phyloP scores from a whole-genome alignment of 2,329 filamentous ascomycete species.

The Beauveria brongniartii region DNA sequence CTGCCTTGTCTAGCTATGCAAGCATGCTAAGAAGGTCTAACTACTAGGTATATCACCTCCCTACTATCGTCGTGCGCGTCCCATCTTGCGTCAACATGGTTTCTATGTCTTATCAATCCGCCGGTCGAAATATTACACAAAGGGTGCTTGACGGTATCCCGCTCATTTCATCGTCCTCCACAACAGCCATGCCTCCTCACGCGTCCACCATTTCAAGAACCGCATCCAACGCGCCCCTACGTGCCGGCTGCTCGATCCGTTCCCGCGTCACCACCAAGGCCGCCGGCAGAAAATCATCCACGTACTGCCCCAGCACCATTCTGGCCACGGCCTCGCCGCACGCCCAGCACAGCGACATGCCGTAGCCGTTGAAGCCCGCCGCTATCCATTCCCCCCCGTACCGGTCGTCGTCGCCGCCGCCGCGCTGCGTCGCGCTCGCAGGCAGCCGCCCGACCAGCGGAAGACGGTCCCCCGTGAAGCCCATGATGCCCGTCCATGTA shows the following conservation, averaged over 20 bases:
- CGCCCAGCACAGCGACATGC: constrained; percentile 40
- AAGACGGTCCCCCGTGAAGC: constrained; percentile 34
- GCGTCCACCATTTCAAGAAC: not conserved
- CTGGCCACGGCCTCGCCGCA: constrained; percentile 27
- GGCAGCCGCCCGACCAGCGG: constrained; percentile 40
- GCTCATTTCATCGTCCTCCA: not conserved
- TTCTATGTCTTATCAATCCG: too few relatives aligned
- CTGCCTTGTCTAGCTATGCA: not conserved
- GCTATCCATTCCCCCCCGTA: constrained; percentile 33
- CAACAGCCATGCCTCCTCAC: not conserved
- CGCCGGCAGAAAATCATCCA: constrained; percentile 5
- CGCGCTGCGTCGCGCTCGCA: constrained; percentile 16
- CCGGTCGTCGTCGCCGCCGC: constrained; percentile 22
- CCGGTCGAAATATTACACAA: too few relatives aligned
- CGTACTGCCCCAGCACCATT: constrained; percentile 12
- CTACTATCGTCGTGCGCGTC: not conserved
- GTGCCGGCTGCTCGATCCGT: constrained; percentile 1
- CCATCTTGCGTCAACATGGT: not conserved
- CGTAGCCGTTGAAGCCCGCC: constrained; percentile 36
- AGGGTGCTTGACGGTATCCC: not conserved
- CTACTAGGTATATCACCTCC: not conserved
- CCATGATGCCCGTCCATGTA: constrained; percentile 41
- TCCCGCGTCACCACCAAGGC: constrained; percentile 4
- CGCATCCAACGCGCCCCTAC: not conserved
- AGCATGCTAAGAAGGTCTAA: not conserved